A percentile compares a stretch with the other conserved stretches of the same genome.
phyloP scores from a whole-genome alignment of 768 basidiomycete species.

The Filobasidium wieringae region DNA sequence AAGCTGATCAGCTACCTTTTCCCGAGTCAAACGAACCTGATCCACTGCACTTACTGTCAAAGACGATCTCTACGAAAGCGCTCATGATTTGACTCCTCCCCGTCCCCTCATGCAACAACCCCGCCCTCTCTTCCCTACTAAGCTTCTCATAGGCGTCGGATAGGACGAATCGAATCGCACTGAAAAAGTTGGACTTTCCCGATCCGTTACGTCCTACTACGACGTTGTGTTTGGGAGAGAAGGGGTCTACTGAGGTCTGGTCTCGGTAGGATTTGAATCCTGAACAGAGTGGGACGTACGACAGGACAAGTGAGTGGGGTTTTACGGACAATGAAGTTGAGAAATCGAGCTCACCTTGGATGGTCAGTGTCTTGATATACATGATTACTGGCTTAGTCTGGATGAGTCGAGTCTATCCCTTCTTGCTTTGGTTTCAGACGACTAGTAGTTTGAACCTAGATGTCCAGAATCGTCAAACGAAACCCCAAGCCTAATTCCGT shows the following conservation, averaged over 20 bases:
- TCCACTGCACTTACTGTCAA: constrained; percentile 51
- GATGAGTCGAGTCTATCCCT: no score
- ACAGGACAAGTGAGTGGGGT: background rate
- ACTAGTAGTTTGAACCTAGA: no score
- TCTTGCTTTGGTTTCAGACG: no score
- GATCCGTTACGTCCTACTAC: constrained; percentile 95
- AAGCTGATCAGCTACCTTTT: background rate
- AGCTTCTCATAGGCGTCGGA: constrained; percentile 96
- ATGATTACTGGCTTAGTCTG: constrained; percentile 2
- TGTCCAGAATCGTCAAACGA: no score
- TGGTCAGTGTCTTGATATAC: constrained; percentile 39
- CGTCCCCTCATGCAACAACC: constrained; percentile 87
- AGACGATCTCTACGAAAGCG: constrained; percentile 92
- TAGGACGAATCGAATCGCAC: constrained; percentile 95
- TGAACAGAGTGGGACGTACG: constrained; percentile 51
- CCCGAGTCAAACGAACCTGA: background rate
- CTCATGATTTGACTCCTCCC: constrained; percentile 77
- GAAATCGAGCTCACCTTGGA: constrained; percentile 23
- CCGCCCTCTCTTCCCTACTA: constrained; percentile 80
- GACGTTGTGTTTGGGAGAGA: constrained; percentile 83
- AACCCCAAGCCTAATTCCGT: no score
- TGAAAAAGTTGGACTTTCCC: constrained; percentile 98
- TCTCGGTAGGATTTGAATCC: constrained; percentile 88
- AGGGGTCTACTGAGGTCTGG: constrained; percentile 64
- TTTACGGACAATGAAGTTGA: background rate